Evolutionary conservation across 768 basidiomycete genomes (phyloP), one percentile per base, ranked within the genome.

Genomic region (Phylloporus sp.): DNA sequence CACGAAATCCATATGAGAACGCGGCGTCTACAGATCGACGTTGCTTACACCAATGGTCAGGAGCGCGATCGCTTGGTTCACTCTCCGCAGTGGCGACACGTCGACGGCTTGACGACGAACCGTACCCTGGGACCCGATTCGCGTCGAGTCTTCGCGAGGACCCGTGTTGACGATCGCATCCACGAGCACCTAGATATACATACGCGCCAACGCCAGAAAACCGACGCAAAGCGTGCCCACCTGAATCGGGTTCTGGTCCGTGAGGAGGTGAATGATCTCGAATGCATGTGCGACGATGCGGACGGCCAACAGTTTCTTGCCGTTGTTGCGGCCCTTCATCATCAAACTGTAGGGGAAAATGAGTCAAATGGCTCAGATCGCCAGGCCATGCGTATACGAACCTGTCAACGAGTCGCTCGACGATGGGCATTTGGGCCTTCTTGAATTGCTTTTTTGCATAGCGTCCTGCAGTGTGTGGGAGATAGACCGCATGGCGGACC

Each of bases 321-420:
- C 96, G 75, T 94, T 98, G 85, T 98, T 99, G 73, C 96, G 93
- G 52, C 96, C 96, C 77, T 98, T 96, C 96, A 99, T 99, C 96
- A 99, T 99, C 69, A 99, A 74, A 71, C 92, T 95, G 23, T n/a
- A n/a, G n/a, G n/a, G n/a, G n/a, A n/a, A n/a, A n/a, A n/a, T n/a
- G n/a, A n/a, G n/a, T n/a, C n/a, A n/a, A n/a, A n/a, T n/a, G n/a
- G n/a, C n/a, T n/a, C n/a, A n/a, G n/a, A n/a, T n/a, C n/a, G n/a
- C n/a, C n/a, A n/a, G n/a, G n/a, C n/a, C n/a, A n/a, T n/a, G n/a
- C n/a, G n/a, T n/a, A n/a, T n/a, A n/a, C n/a, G n/a, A n/a, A 90
- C 93, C 85, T 86, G 80, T 97, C 94, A 58, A 98, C 96, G 66
- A 99, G 78, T 68, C 96, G 90, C 75, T 99, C 96, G 61, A 98